Conservation (phyloP, 75 land plant species). For the Azolla pinnata region DNA sequence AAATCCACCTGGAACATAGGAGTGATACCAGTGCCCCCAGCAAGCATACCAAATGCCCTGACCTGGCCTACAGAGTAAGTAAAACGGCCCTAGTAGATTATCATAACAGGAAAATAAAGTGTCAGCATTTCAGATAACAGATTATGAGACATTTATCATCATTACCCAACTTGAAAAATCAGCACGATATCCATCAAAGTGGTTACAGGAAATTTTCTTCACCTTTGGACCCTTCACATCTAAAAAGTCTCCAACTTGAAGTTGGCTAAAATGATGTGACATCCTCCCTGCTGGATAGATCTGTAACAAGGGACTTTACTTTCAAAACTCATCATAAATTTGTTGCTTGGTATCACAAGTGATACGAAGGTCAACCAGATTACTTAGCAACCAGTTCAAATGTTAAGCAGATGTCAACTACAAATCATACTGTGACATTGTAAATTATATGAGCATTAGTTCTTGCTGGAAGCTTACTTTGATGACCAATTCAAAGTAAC, state of each 20-base stretch:
- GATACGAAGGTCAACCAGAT: neutral
- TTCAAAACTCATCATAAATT: no score
- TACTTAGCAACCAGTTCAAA: neutral
- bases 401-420: neutral
- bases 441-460: no score
- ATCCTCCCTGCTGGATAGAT: slow-evolving; percentile 77
- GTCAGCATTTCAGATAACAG: no score
- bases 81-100: slow-evolving; percentile 93
- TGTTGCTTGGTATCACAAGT: no score
- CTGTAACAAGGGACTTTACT: slow-evolving; percentile 16
- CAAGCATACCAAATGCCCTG: slow-evolving; percentile 84
- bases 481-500: slow-evolving; percentile 81
- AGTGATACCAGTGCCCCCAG: slow-evolving; percentile 86
- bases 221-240: slow-evolving; percentile 75
- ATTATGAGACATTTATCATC: no score
- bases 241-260: slow-evolving; percentile 61
- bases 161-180: no score
- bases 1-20: slow-evolving; percentile 73
- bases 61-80: slow-evolving; percentile 61
- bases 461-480: slow-evolving; percentile 65
- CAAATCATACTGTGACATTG: no score
- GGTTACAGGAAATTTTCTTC: no score
- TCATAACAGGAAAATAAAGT: no score
- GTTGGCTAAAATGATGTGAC: slow-evolving; percentile 62
- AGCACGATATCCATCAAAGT: no score